Conservation (phyloP, 2,329 filamentous ascomycete species). For the Ramularia collo-cygni region DNA sequence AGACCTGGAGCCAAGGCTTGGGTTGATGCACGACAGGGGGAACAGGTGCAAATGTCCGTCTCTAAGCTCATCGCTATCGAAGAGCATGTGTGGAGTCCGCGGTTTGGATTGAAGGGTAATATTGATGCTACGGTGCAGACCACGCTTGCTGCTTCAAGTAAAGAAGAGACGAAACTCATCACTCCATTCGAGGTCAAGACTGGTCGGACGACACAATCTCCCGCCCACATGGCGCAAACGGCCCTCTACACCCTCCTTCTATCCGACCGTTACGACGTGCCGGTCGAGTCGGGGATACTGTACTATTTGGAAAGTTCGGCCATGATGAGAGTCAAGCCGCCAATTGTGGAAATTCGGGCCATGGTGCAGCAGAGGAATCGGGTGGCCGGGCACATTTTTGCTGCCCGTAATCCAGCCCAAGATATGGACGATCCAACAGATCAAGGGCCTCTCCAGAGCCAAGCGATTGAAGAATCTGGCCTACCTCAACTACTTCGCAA, state of each 20-base stretch:
- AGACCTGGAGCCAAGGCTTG: constrained; percentile 65
- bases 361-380: constrained; percentile 97
- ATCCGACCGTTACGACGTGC: constrained; percentile 89
- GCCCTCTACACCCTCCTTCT: constrained; percentile 87
- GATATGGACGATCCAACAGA: constrained; percentile 1
- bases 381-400: constrained; percentile 72
- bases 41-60: constrained; percentile 72
- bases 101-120: constrained; percentile 95
- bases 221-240: constrained; percentile 85
- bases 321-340: constrained; percentile 74
- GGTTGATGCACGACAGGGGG: constrained; percentile 71
- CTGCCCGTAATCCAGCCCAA: constrained; percentile 19
- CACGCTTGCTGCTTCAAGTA: constrained; percentile 54
- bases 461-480: constrained; percentile 45
- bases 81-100: constrained; percentile 96
- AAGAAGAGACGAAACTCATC: constrained; percentile 49
- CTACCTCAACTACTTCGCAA: constrained; percentile 82
- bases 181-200: constrained; percentile 96
- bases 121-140: constrained; percentile 96
- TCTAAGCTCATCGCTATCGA: constrained; percentile 94
- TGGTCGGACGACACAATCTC: constrained; percentile 69
- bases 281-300: constrained; percentile 81
- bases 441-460: constrained; percentile 9
- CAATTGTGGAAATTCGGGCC: constrained; percentile 82
- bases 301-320: constrained; percentile 93